phyloP scores from a whole-genome alignment of 495 filamentous ascomycete genomes.

The Aspergillus asperescens region DNA sequence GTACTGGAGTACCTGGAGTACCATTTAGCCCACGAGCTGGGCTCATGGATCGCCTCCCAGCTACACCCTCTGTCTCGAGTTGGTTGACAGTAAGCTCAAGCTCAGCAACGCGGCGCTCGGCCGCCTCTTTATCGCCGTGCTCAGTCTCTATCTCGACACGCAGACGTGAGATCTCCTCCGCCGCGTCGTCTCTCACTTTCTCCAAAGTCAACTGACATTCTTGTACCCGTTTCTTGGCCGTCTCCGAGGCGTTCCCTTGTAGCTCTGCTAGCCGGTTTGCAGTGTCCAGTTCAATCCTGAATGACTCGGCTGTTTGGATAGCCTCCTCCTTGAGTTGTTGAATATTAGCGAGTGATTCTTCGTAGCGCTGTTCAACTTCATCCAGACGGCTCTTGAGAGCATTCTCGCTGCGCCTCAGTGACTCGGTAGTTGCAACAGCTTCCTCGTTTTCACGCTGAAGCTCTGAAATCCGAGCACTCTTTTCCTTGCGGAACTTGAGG shows the following conservation, averaged over 20 bases:
- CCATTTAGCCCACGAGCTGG: constrained; percentile 52
- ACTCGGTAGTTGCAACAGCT: constrained; percentile 65
- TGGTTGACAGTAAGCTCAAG: constrained; percentile 68
- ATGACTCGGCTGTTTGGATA: constrained; percentile 70
- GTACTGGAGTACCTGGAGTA: constrained; percentile 41
- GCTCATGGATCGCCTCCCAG: constrained; percentile 39
- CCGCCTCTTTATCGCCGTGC: constrained; percentile 61
- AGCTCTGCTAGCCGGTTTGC: constrained; percentile 75
- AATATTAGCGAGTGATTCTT: constrained; percentile 73
- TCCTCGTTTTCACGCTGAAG: constrained; percentile 88
- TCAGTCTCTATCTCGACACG: constrained; percentile 79
- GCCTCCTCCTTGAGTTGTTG: constrained; percentile 80
- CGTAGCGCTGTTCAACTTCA: constrained; percentile 77
- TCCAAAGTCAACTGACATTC: constrained; percentile 76
- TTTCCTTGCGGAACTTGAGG: constrained; percentile 90
- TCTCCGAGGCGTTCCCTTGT: constrained; percentile 75
- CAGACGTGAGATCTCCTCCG: constrained; percentile 71
- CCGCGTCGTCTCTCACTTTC: constrained; percentile 71
- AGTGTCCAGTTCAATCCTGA: constrained; percentile 75
- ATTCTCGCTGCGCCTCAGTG: constrained; percentile 71
- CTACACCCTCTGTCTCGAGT: constrained; percentile 49
- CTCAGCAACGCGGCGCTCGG: constrained; percentile 65
- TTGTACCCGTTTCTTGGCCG: constrained; percentile 71
- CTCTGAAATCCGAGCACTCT: constrained; percentile 76
- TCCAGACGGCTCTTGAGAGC: constrained; percentile 72